Evolutionary conservation across 2,329 filamentous ascomycete genomes (phyloP).

Genomic region (Laburnicola sp.): DNA sequence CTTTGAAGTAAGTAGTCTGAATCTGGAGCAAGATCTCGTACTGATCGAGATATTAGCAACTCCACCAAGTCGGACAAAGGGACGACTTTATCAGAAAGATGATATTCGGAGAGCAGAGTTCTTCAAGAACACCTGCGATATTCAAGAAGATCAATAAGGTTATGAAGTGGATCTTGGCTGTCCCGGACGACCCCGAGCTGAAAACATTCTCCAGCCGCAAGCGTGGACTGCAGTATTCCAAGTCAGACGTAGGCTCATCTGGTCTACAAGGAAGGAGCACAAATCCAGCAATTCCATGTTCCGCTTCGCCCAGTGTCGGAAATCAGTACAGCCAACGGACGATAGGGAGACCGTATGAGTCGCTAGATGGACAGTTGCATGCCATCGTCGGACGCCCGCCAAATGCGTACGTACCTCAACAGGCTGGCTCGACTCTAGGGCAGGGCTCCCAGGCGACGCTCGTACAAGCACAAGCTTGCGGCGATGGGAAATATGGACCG

Average conservation of each 20-base stretch:
- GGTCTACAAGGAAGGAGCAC: background rate
- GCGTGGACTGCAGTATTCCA: background rate
- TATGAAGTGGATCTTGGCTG: conserved; percentile 7
- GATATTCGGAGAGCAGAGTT: background rate
- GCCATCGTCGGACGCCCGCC: background rate
- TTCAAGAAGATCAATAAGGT: conserved; percentile 2
- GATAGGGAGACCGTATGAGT: too few species aligned
- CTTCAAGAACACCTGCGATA: background rate
- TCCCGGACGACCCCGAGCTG: conserved; percentile 9
- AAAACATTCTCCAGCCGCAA: conserved; percentile 10
- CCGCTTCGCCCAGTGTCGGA: background rate
- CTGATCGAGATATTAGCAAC: background rate
- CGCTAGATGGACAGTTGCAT: conserved; percentile 1
- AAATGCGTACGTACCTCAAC: background rate
- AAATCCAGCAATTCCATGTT: background rate
- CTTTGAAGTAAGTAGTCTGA: background rate
- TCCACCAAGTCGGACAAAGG: background rate
- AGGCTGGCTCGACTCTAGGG: background rate
- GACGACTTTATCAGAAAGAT: background rate
- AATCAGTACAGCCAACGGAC: too few species aligned
- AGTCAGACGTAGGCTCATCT: background rate
- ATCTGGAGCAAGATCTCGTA: background rate
- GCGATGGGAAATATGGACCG: background rate
- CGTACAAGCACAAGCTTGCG: background rate
- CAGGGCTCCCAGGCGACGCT: background rate